A percentile compares a stretch with the other conserved stretches of the same genome.
phyloP scores from a whole-genome alignment of 768 basidiomycete species.

The Chalciporus piperatus region DNA sequence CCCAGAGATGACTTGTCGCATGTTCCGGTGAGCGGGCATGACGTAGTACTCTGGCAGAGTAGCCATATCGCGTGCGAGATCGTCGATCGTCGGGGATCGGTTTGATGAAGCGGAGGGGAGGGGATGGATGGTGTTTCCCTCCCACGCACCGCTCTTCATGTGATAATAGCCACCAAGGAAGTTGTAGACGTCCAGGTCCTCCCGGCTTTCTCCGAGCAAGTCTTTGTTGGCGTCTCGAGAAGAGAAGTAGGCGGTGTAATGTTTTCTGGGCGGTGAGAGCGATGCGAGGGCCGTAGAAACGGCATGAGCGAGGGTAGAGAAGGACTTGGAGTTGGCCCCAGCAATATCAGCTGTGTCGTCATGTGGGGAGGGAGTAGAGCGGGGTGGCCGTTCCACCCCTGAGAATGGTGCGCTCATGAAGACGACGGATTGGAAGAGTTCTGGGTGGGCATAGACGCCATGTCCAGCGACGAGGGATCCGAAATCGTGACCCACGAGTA shows the following conservation, averaged over 20 bases:
- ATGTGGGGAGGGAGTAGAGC: constrained; percentile 4
- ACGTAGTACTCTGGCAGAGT: constrained; percentile 58
- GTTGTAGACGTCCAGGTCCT: constrained; percentile 21
- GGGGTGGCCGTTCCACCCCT: constrained; percentile 38
- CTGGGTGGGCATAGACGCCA: constrained; percentile 53
- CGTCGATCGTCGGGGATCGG: constrained; percentile 18
- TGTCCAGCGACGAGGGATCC: constrained; percentile 53
- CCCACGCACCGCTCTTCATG: constrained; percentile 57
- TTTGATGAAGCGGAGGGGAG: constrained; percentile 33
- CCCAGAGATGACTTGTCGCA: constrained; percentile 46
- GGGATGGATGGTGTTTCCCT: constrained; percentile 39
- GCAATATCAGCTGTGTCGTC: constrained; percentile 4
- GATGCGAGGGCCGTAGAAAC: constrained; percentile 30
- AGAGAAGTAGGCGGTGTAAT: constrained; percentile 53
- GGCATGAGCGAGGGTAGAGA: constrained; percentile 5
- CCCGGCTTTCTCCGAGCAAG: constrained; percentile 28
- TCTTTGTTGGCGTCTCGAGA: constrained; percentile 45
- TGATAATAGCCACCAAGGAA: constrained; percentile 36
- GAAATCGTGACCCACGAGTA: constrained; percentile 62
- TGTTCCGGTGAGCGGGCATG: constrained; percentile 52
- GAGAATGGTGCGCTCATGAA: constrained; percentile 60
- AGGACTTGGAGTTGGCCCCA: constrained; percentile 4
- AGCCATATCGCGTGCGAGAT: constrained; percentile 34
- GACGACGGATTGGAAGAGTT: constrained; percentile 53
- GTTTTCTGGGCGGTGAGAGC: constrained; percentile 50